Base-by-base conservation (phyloP, 108 stramenopile species). In the Cyclotella distinguenda region DNA sequence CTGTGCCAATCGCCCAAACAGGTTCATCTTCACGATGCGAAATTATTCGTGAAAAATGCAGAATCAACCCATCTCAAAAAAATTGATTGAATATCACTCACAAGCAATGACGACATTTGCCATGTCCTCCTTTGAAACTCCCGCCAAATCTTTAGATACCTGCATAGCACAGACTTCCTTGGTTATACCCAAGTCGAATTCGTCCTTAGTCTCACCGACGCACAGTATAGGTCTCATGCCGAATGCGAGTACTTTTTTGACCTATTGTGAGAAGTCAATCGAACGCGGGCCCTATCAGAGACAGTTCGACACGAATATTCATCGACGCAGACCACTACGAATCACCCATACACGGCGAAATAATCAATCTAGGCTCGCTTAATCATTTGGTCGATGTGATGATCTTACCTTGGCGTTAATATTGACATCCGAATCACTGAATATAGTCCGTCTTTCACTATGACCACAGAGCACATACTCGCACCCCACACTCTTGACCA, bases 1-100 rank as follows among this genome's bases (percentile, higher is more conserved):
- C 77, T 8, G 77, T 78, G 67, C 96, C 97, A 77, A 98, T 98
- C 53, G 97, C 97, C 97, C 97, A 98, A 15, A 98, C 94, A 6
- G 96, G 95, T 70, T 97, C 96, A 19, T 55, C 54, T 55, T 22
- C 10, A 18, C 6, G 12, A 1, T 32, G 7, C 12, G 27, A 52
- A 52, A 2, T 5, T 21, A 4, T 2, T 10, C 19, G 32, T 21
- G 33, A 21, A 36, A 9, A 22, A 13, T 22, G 36, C 6, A 15
- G 22, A 35, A 55, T 28, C 11, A 28, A 30, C 15, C n/a, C 11
- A 12, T 19, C 34, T 16, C 7, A 4, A 18, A 28, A 35, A 15
- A 32, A 34, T 27, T 1, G 10, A 23, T 19, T n/a, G 4, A 46
- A 19, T 15, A 5, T 15, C 34, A 55, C 54, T 55, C 25, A 68